phyloP scores from a whole-genome alignment of 2,329 filamentous ascomycete genomes.

The Sphaceloma murrayae region DNA sequence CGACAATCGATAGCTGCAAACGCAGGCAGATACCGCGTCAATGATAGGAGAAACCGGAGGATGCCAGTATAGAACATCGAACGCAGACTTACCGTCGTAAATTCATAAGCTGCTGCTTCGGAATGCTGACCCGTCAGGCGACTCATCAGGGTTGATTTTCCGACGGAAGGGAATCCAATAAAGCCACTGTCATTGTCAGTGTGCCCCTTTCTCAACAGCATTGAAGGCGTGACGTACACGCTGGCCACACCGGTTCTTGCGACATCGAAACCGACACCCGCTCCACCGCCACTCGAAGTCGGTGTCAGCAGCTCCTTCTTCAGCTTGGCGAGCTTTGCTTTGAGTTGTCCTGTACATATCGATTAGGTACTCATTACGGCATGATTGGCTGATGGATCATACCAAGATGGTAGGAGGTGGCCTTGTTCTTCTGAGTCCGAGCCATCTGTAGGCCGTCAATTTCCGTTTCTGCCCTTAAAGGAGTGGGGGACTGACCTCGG shows the following conservation, averaged over 20 bases:
- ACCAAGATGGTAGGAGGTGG: conserved; percentile 84
- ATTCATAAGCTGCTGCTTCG: conserved; percentile 94
- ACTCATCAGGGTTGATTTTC: conserved; percentile 97
- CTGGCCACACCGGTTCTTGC: conserved; percentile 94
- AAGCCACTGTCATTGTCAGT: conserved; percentile 50
- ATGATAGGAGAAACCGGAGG: no score
- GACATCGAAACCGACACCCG: conserved; percentile 87
- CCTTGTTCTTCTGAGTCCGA: conserved; percentile 94
- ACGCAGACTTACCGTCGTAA: conserved; percentile 58
- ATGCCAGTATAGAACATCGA: no score
- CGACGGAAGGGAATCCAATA: conserved; percentile 95
- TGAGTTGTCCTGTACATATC: conserved; percentile 58
- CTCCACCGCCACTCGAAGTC: conserved; percentile 66
- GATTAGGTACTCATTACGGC: conserved; percentile 18
- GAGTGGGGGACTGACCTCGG: conserved; percentile 57
- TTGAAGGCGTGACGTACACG: conserved; percentile 44
- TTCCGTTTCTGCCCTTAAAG: conserved; percentile 19
- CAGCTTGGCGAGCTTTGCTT: conserved; percentile 95
- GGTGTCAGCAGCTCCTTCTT: conserved; percentile 93
- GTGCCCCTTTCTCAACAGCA: background rate
- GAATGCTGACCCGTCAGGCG: conserved; percentile 91
- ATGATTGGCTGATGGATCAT: conserved; percentile 17
- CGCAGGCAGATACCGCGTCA: no score
- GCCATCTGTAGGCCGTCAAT: conserved; percentile 59
- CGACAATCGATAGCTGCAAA: no score